Conservation (phyloP, 106 monocot genomes). For the Platanthera guangdongensis region DNA sequence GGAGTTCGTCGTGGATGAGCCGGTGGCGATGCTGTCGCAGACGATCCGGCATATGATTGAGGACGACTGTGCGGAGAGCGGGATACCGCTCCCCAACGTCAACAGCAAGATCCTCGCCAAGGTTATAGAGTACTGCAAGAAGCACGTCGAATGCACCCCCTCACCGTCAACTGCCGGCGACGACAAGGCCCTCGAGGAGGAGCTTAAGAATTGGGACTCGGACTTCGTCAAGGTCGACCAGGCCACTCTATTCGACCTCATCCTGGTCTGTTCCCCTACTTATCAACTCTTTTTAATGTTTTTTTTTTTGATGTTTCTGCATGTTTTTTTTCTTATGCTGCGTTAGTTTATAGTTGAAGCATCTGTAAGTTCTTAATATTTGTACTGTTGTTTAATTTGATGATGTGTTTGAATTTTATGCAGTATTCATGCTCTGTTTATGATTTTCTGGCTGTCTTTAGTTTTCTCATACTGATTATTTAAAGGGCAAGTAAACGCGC, state of each 20-base stretch:
- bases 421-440: too few relatives aligned
- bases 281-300: not conserved
- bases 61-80: conserved; percentile 47
- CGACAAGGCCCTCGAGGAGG: conserved; percentile 6
- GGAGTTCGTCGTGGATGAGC: conserved; percentile 45
- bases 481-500: too few relatives aligned
- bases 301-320: not conserved
- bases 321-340: not conserved
- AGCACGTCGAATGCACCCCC: conserved; percentile 24
- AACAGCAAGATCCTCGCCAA: conserved; percentile 49
- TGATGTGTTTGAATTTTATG: too few relatives aligned
- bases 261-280: conserved; percentile 3
- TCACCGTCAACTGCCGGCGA: not conserved
- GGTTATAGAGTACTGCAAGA: conserved; percentile 69
- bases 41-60: conserved; percentile 63
- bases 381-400: too few relatives aligned
- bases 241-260: conserved; percentile 17
- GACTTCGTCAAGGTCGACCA: conserved; percentile 22
- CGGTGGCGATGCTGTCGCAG: conserved; percentile 40
- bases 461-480: too few relatives aligned
- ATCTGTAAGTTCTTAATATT: too few relatives aligned
- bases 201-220: conserved; percentile 15
- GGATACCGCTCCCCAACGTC: conserved; percentile 59
- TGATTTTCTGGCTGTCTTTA: too few relatives aligned
- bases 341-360: too few relatives aligned